Evolutionary conservation across 2,329 filamentous ascomycete genomes (phyloP).

Genomic region (Stagonosporopsis chrysanthemi): DNA sequence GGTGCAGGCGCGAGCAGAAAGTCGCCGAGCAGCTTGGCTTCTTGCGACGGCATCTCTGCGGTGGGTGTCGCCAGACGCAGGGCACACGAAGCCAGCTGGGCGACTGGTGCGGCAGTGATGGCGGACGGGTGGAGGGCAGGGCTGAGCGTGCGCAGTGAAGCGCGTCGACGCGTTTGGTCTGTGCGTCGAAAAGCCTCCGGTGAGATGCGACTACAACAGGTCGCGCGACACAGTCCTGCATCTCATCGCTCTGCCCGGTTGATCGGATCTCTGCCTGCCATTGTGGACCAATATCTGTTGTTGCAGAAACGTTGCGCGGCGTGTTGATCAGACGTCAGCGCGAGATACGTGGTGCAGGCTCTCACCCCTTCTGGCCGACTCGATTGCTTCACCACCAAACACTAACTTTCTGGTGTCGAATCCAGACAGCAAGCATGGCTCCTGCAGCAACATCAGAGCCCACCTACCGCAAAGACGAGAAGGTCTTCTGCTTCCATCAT

Average conservation of each 20-base stretch:
- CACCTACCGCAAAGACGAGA: slow-evolving; percentile 79
- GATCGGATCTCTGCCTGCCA: background rate
- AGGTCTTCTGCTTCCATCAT: slow-evolving; percentile 95
- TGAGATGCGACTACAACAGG: slow-evolving; percentile 12
- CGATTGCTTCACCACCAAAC: slow-evolving; percentile 19
- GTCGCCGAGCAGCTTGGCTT: slow-evolving; percentile 75
- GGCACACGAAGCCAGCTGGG: background rate
- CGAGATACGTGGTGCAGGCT: slow-evolving; percentile 28
- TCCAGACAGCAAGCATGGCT: slow-evolving; percentile 53
- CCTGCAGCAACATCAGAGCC: slow-evolving; percentile 61
- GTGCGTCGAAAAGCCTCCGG: slow-evolving; percentile 31
- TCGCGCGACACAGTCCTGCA: background rate
- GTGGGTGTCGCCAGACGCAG: background rate
- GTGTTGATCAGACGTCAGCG: slow-evolving; percentile 16
- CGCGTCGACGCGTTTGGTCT: slow-evolving; percentile 34
- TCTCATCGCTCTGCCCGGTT: slow-evolving; percentile 16
- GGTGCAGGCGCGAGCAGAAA: slow-evolving; percentile 81
- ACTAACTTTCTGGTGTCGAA: slow-evolving; percentile 20
- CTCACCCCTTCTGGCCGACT: slow-evolving; percentile 24
- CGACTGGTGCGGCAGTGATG: slow-evolving; percentile 27
- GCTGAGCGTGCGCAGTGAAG: slow-evolving; percentile 21
- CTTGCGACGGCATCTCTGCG: slow-evolving; percentile 71
- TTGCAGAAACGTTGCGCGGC: slow-evolving; percentile 10
- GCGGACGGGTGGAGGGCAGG: slow-evolving; percentile 14
- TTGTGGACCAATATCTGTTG: background rate